Percentiles rank a stretch among this genome's conserved stretches.
Conservation (phyloP, 2,329 filamentous ascomycete genomes). For the Penicillium sp. region DNA sequence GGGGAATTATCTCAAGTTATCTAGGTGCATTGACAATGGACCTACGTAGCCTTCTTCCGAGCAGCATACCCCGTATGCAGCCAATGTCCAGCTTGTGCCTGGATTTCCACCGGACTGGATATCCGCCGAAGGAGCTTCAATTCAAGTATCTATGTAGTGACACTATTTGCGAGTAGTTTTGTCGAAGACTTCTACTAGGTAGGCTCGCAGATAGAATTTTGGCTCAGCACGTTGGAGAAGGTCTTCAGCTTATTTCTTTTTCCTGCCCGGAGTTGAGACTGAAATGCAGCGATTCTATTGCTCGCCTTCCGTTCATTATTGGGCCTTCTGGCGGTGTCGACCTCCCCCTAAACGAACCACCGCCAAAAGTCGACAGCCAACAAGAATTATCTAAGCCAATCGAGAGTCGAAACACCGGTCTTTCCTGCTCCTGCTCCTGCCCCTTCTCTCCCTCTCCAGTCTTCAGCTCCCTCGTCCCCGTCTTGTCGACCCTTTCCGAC, state of each 20-base stretch:
- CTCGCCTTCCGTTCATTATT: background rate
- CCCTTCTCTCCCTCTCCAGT: slow-evolving; percentile 19
- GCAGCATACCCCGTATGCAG: background rate
- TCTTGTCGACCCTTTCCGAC: slow-evolving; percentile 4
- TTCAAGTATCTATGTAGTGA: background rate
- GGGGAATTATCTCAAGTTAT: background rate
- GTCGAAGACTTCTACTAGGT: too few species aligned
- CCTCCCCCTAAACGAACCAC: slow-evolving; percentile 2
- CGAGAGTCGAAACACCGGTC: slow-evolving; percentile 32
- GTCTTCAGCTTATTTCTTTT: background rate
- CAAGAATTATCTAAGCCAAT: slow-evolving; percentile 28
- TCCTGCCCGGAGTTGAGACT: background rate
- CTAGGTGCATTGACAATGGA: background rate
- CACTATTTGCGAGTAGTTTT: too few species aligned
- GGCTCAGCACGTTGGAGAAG: background rate
- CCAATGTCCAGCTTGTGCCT: background rate
- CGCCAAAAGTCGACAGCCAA: slow-evolving; percentile 13
- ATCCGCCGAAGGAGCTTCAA: background rate
- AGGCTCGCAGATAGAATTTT: background rate
- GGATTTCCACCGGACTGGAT: background rate
- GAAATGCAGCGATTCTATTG: slow-evolving; percentile 3
- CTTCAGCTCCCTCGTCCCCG: slow-evolving; percentile 12
- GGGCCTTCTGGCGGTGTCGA: slow-evolving; percentile 7
- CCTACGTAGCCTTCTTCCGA: background rate
- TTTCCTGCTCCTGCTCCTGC: slow-evolving; percentile 16